These are phyloP conservation scores for Hyaloperonospora brassicae DNA, from an alignment of 352 stramenopile species.

Conservation along the genomic window DNA sequence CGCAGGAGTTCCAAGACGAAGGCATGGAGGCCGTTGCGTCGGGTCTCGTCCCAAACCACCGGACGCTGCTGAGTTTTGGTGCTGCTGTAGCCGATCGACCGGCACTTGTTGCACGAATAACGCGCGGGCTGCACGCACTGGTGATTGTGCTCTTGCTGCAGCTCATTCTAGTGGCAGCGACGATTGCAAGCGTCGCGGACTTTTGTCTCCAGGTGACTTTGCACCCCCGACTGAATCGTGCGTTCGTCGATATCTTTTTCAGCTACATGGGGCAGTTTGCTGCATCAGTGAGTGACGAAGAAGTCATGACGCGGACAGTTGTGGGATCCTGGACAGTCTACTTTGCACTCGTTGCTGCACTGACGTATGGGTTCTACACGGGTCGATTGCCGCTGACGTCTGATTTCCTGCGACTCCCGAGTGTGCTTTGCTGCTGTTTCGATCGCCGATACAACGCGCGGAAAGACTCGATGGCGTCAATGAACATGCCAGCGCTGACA, in stretches of 20 bases:
- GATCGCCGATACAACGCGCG: constrained; percentile 22
- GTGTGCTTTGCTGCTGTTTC: constrained; percentile 28
- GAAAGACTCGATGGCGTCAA: constrained; percentile 45
- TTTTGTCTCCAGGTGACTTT: constrained; percentile 67
- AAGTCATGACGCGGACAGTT: constrained; percentile 48
- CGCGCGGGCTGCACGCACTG: constrained; percentile 17
- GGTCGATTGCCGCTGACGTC: constrained; percentile 44
- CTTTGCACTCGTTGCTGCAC: constrained; percentile 27
- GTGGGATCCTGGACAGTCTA: constrained; percentile 49
- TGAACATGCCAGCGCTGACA: constrained; percentile 8
- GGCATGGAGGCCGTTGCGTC: constrained; percentile 22
- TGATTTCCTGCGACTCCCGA: constrained; percentile 36
- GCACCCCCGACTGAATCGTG: constrained; percentile 56
- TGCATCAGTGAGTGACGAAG: constrained; percentile 47
- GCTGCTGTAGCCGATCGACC: constrained; percentile 14
- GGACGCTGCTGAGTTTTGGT: constrained; percentile 39
- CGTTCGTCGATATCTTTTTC: constrained; percentile 59
- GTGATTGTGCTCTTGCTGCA: constrained; percentile 39
- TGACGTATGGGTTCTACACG: constrained; percentile 56
- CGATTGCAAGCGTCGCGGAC: constrained; percentile 56
- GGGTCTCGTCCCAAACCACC: constrained; percentile 30
- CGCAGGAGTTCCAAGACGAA: constrained; percentile 41
- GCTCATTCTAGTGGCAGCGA: constrained; percentile 41
- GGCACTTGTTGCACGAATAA: constrained; percentile 16
- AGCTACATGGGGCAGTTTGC: constrained; percentile 61